Percentiles rank a stretch among this genome's conserved stretches.
Conservation (phyloP, 164 flowering plant genomes). For the Magnolia sinica region DNA sequence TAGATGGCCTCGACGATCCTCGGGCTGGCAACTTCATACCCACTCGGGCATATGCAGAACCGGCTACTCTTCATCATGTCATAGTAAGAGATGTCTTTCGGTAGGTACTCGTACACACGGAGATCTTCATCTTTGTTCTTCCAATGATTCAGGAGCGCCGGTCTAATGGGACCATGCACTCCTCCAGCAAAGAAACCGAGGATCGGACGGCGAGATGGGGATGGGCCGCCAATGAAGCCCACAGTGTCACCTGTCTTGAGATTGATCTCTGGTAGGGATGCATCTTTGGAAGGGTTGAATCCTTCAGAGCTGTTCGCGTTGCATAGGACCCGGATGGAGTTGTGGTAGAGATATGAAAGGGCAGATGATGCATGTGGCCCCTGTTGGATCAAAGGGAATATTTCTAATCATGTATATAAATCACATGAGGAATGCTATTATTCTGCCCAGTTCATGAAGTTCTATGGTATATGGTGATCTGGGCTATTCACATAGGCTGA, state of each 20-base stretch:
- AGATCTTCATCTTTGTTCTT: conserved; percentile 28
- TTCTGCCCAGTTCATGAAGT: no score
- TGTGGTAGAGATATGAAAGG: conserved; percentile 25
- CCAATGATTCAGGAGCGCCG: conserved; percentile 34
- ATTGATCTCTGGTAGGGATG: conserved; percentile 36
- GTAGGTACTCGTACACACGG: conserved; percentile 15
- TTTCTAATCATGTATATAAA: not conserved
- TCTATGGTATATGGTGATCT: no score
- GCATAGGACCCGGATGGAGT: conserved; percentile 36
- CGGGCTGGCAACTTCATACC: conserved; percentile 22
- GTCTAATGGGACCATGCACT: conserved; percentile 36
- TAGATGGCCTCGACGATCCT: conserved; percentile 19
- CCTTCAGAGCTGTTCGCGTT: conserved; percentile 38
- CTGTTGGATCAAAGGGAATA: conserved; percentile 8
- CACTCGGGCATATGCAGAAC: conserved; percentile 18
- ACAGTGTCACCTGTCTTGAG: conserved; percentile 4
- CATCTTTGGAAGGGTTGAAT: conserved; percentile 34
- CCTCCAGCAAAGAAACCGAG: conserved; percentile 46
- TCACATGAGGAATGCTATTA: no score
- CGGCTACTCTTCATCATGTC: conserved; percentile 19
- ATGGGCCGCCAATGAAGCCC: conserved; percentile 26
- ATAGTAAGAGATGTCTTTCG: conserved; percentile 7
- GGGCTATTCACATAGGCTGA: no score
- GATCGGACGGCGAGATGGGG: conserved; percentile 22
- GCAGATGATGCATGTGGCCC: conserved; percentile 27